Evolutionary conservation across 176 grass and related monocot genomes (phyloP).

Genomic region (barley (Hordeum vulgare)): DNA sequence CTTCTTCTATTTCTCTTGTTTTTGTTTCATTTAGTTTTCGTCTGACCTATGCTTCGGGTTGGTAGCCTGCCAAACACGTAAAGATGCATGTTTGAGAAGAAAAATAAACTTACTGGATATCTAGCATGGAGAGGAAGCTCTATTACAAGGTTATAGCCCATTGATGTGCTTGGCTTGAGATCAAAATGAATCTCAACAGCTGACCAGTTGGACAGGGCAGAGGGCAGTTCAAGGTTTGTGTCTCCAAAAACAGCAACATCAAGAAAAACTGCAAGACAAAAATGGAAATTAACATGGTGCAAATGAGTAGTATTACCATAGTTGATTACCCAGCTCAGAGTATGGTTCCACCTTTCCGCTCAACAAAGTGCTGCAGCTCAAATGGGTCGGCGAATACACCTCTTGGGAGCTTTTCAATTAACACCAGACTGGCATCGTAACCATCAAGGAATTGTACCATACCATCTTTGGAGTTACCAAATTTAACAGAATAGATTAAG

Average conservation of each 20-base stretch:
- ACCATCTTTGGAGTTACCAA: slow-evolving; percentile 21
- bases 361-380: slow-evolving; percentile 81
- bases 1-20: not conserved
- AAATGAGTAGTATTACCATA: not conserved
- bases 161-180: not conserved
- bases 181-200: slow-evolving; percentile 76
- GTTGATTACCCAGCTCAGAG: not conserved
- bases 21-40: not conserved
- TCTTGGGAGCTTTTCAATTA: slow-evolving; percentile 60
- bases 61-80: not conserved
- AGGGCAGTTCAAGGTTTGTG: slow-evolving; percentile 75
- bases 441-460: slow-evolving; percentile 34
- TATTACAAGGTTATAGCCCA: slow-evolving; percentile 34
- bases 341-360: slow-evolving; percentile 42
- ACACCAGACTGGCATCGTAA: slow-evolving; percentile 47
- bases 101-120: slow-evolving; percentile 33
- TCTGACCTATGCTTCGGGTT: not conserved
- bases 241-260: slow-evolving; percentile 77
- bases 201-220: slow-evolving; percentile 69
- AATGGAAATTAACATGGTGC: not conserved
- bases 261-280: slow-evolving; percentile 48
- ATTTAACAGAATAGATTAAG: slow-evolving; percentile 56
- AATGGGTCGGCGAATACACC: slow-evolving; percentile 88
- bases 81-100: not conserved
- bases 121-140: slow-evolving; percentile 84